Conservation (phyloP, 2,329 filamentous ascomycete genomes). For the Coniochaeta sp. region DNA sequence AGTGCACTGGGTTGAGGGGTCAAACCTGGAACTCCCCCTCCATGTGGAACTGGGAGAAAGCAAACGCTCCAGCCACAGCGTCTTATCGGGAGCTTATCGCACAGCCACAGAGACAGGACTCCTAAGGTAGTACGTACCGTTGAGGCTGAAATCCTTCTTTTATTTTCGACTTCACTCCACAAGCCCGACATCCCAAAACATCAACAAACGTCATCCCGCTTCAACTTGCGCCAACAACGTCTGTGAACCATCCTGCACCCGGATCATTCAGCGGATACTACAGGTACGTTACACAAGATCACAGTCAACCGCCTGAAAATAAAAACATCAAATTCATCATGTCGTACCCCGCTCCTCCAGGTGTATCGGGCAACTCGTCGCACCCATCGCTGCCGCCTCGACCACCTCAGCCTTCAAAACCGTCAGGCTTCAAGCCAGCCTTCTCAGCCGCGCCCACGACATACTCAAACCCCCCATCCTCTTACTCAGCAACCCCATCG, state of each 20-base stretch:
- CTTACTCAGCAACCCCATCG: constrained; percentile 12
- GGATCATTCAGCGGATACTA: neutral
- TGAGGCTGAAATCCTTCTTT: neutral
- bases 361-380: constrained; percentile 43
- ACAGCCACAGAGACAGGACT: no score
- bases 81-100: no score
- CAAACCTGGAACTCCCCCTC: neutral
- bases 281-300: neutral
- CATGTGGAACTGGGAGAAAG: neutral
- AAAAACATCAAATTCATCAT: constrained; percentile 62
- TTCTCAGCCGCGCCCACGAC: constrained; percentile 36
- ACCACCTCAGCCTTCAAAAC: constrained; percentile 54
- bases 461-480: constrained; percentile 22
- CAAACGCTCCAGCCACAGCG: neutral
- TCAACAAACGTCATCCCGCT: neutral
- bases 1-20: constrained; percentile 1
- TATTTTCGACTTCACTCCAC: constrained; percentile 1
- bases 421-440: constrained; percentile 42
- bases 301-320: neutral
- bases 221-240: neutral
- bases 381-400: constrained; percentile 69
- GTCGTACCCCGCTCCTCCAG: constrained; percentile 84
- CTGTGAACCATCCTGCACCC: neutral
- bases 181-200: neutral
- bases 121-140: no score